Evolutionary conservation across 1,284 basidiomycete genomes (phyloP).

Genomic region (Trichosporon inkin): DNA sequence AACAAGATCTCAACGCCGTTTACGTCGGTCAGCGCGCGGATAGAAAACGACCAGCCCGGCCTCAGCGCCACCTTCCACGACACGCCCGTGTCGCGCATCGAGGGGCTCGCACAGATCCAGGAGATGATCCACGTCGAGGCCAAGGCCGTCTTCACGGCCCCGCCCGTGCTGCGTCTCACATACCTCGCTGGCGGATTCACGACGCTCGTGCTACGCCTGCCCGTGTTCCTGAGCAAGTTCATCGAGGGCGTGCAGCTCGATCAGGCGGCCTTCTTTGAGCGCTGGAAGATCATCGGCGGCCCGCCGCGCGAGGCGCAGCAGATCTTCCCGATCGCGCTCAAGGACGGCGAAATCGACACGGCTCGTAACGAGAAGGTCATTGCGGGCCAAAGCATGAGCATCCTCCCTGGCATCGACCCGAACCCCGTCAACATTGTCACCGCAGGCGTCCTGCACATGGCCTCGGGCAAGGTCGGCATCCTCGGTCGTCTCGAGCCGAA

Average conservation of each 20-base stretch:
- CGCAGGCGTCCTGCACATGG: constrained; percentile 86
- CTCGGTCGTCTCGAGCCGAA: constrained; percentile 91
- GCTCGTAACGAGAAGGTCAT: constrained; percentile 70
- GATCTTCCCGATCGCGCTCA: constrained; percentile 74
- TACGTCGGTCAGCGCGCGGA: constrained; percentile 78
- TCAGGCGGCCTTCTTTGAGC: constrained; percentile 85
- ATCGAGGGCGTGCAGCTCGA: constrained; percentile 85
- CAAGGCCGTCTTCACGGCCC: constrained; percentile 72
- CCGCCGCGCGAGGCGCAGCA: constrained; percentile 85
- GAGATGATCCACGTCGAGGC: constrained; percentile 92
- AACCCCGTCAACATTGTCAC: constrained; percentile 74
- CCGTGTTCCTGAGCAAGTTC: constrained; percentile 85
- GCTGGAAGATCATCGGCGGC: constrained; percentile 91
- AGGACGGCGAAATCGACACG: constrained; percentile 67
- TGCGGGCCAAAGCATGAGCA: constrained; percentile 66
- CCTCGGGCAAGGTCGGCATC: constrained; percentile 89
- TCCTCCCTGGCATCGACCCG: constrained; percentile 76
- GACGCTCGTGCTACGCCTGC: constrained; percentile 75
- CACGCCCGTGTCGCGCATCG: constrained; percentile 67
- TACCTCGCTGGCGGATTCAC: constrained; percentile 90
- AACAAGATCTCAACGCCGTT: constrained; percentile 88
- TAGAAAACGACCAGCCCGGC: constrained; percentile 68
- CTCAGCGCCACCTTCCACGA: constrained; percentile 84
- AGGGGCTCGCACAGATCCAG: constrained; percentile 80
- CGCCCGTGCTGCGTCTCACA: constrained; percentile 80